Conservation (phyloP, 257 asterid genomes). For the Dorcoceras hygrometricum region DNA sequence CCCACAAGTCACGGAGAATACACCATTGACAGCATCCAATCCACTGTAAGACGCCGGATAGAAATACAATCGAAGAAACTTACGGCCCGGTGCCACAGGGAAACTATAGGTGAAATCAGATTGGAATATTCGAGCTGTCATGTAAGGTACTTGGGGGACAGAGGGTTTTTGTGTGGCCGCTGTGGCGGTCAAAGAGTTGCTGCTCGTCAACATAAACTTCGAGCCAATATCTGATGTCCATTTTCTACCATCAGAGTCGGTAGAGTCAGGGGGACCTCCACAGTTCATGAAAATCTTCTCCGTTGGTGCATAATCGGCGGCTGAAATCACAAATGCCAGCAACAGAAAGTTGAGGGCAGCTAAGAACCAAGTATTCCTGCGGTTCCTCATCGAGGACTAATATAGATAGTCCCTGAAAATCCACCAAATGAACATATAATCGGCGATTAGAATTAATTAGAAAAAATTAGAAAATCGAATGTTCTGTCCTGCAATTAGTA, state of each 20-base stretch:
- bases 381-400: conserved; percentile 28
- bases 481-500: background rate
- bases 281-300: conserved; percentile 76
- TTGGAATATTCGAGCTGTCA: conserved; percentile 78
- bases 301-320: conserved; percentile 58
- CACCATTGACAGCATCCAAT: conserved; percentile 48
- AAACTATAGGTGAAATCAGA: conserved; percentile 74
- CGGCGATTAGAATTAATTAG: background rate
- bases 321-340: conserved; percentile 25
- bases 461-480: conserved; percentile 14
- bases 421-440: conserved; percentile 26
- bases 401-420: background rate
- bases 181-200: conserved; percentile 46
- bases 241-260: conserved; percentile 60
- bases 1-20: conserved; percentile 61
- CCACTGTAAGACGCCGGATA: conserved; percentile 64
- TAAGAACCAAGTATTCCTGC: background rate
- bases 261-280: conserved; percentile 72
- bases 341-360: conserved; percentile 18
- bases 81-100: conserved; percentile 79
- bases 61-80: conserved; percentile 76
- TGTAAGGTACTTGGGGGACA: conserved; percentile 73
- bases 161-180: conserved; percentile 72
- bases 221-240: conserved; percentile 83
- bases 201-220: conserved; percentile 44